A percentile compares a stretch with the other conserved stretches of the same genome.
Conservation (phyloP, 257 asterid genomes). For the Phtheirospermum japonicum region DNA sequence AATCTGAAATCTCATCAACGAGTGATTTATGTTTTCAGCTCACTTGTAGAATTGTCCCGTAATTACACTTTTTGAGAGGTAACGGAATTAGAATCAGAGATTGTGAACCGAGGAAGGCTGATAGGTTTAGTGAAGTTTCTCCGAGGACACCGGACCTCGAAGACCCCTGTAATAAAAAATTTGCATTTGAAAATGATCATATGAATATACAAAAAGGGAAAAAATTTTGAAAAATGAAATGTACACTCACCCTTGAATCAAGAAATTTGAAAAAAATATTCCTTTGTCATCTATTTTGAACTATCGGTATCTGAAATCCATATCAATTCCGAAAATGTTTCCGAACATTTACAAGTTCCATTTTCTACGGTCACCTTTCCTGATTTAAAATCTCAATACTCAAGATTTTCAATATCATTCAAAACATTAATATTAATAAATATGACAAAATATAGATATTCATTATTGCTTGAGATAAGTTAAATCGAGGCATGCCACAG, state of each 20-base stretch:
- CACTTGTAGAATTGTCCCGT: slow-evolving; percentile 41
- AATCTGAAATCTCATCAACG: too few species aligned
- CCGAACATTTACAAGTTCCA: slow-evolving; percentile 47
- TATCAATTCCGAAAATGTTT: slow-evolving; percentile 37
- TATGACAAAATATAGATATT: too few species aligned
- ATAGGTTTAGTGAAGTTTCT: slow-evolving; percentile 37
- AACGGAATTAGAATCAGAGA: slow-evolving; percentile 32
- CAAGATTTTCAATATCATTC: too few species aligned
- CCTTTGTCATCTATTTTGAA: slow-evolving; percentile 25
- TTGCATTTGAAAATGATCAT: too few species aligned
- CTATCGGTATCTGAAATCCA: slow-evolving; percentile 38
- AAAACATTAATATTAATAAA: too few species aligned
- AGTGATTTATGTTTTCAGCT: slow-evolving; percentile 11
- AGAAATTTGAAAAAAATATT: slow-evolving; percentile 36
- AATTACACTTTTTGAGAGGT: slow-evolving; percentile 42
- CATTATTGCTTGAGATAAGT: too few species aligned
- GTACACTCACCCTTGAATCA: slow-evolving; percentile 36
- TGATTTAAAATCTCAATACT: too few species aligned
- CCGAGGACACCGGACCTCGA: slow-evolving; percentile 40
- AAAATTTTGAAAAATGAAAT: neutral
- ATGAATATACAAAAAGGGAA: neutral
- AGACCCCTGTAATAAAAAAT: slow-evolving; percentile 35
- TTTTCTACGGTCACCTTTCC: slow-evolving; percentile 37
- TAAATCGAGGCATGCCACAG: too few species aligned
- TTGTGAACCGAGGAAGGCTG: slow-evolving; percentile 33